These are phyloP conservation scores for Microbotryum intermedium DNA, from an alignment of 1,284 basidiomycete genomes.

Conservation along the genomic window DNA sequence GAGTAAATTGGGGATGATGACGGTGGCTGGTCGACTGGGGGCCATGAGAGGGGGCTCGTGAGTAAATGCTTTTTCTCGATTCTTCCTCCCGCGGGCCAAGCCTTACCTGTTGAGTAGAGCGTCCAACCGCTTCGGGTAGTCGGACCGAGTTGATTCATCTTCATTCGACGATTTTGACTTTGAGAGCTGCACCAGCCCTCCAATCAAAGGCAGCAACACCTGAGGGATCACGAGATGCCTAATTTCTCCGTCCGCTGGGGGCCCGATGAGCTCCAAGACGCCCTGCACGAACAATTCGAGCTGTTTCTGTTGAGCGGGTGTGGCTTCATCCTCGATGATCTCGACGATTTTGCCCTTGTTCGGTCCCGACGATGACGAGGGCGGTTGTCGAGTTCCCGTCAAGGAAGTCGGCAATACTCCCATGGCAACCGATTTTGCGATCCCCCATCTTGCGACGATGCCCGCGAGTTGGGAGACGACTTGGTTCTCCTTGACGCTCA, in stretches of 20 bases:
- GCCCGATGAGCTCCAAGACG: background rate
- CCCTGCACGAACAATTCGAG: background rate
- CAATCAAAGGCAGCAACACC: constrained; percentile 7
- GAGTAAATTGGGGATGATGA: constrained; percentile 8
- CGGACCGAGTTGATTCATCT: background rate
- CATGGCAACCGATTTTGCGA: constrained; percentile 2
- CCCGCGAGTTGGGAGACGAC: constrained; percentile 19
- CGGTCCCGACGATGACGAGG: too few species aligned
- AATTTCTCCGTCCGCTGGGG: background rate
- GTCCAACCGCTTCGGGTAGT: background rate
- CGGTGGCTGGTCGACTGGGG: constrained; percentile 3
- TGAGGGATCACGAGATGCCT: constrained; percentile 11
- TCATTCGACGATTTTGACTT: background rate
- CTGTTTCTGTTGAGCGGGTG: background rate
- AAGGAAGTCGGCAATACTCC: constrained; percentile 10
- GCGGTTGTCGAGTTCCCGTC: background rate
- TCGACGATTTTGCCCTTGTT: constrained; percentile 8
- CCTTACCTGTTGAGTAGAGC: constrained; percentile 1
- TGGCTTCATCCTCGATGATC: constrained; percentile 5
- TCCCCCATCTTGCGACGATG: constrained; percentile 28
- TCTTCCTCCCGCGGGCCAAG: background rate
- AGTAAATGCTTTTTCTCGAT: background rate
- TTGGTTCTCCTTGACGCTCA: constrained; percentile 25
- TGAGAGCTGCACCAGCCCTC: constrained; percentile 2
- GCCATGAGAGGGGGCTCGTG: background rate